A percentile compares a stretch with the other conserved stretches of the same genome.
Conservation (phyloP, 768 basidiomycete genomes). For the Lactarius indigo region DNA sequence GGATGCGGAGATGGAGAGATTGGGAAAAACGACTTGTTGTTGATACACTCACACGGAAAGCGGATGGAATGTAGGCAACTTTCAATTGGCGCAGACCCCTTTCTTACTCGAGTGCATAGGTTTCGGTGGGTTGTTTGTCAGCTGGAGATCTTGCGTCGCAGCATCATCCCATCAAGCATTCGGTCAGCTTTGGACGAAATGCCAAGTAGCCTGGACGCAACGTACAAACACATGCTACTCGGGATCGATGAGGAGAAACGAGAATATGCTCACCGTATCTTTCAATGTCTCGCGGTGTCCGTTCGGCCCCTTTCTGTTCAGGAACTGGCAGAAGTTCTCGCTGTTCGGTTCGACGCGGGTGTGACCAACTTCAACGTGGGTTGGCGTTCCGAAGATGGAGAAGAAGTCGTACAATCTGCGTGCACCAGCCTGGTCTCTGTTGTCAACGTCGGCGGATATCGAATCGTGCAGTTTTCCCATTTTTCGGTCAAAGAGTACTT, state of each 20-base stretch:
- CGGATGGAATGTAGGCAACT: constrained; percentile 10
- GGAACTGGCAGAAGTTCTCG: constrained; percentile 13
- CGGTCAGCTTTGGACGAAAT: neutral
- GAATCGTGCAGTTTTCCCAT: constrained; percentile 12
- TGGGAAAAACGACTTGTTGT: constrained; percentile 1
- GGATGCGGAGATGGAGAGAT: constrained; percentile 9
- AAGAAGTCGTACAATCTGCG: constrained; percentile 5
- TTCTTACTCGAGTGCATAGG: neutral
- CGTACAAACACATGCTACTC: neutral
- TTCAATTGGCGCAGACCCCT: no score
- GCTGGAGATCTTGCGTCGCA: constrained; percentile 6
- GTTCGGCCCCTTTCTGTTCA: constrained; percentile 1
- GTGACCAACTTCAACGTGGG: neutral
- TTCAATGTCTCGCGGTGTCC: constrained; percentile 8
- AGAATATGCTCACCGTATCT: constrained; percentile 9
- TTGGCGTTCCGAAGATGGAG: constrained; percentile 4
- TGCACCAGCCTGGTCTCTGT: constrained; percentile 1
- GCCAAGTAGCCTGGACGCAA: constrained; percentile 11
- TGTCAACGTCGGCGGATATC: neutral
- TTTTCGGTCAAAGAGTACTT: constrained; percentile 21
- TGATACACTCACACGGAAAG: constrained; percentile 1
- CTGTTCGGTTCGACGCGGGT: neutral
- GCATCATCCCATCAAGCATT: neutral
- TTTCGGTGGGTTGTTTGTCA: constrained; percentile 16
- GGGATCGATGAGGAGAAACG: constrained; percentile 6